Evolutionary conservation across 352 stramenopile species (phyloP).

Genomic region (Aphanomyces stellatus): DNA sequence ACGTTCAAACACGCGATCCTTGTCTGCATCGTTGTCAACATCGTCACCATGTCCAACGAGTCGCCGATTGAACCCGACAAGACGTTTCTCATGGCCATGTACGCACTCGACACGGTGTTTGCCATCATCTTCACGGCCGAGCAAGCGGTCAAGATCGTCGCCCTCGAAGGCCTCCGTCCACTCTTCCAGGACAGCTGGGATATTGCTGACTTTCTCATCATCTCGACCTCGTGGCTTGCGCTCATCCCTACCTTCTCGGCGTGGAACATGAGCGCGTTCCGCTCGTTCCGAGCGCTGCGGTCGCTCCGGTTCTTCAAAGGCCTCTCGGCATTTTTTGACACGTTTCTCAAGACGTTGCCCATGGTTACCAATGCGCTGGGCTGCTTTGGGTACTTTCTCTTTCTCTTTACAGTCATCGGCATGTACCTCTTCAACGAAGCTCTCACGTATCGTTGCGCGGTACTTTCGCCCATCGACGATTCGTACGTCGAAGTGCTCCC

Average conservation of each 20-base stretch:
- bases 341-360: conserved; percentile 53
- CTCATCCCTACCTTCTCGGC: conserved; percentile 37
- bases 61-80: conserved; percentile 42
- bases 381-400: conserved; percentile 80
- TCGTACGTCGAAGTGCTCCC: conserved; percentile 30
- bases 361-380: conserved; percentile 66
- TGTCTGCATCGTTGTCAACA: conserved; percentile 46
- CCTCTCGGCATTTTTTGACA: conserved; percentile 72
- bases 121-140: conserved; percentile 60
- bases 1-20: conserved; percentile 71
- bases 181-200: conserved; percentile 61
- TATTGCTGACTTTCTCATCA: conserved; percentile 49
- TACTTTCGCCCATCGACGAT: conserved; percentile 16
- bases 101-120: conserved; percentile 45
- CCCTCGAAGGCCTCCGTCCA: conserved; percentile 48
- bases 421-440: conserved; percentile 85
- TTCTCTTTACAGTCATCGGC: conserved; percentile 74
- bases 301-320: conserved; percentile 67
- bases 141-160: conserved; percentile 52
- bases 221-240: conserved; percentile 55
- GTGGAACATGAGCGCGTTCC: conserved; percentile 63
- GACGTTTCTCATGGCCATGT: conserved; percentile 34
- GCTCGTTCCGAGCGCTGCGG: conserved; percentile 58
- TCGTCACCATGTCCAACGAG: conserved; percentile 55
- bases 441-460: conserved; percentile 58